Evolutionary conservation across 2,329 filamentous ascomycete genomes (phyloP).

Genomic region (Colletotrichum magnum): DNA sequence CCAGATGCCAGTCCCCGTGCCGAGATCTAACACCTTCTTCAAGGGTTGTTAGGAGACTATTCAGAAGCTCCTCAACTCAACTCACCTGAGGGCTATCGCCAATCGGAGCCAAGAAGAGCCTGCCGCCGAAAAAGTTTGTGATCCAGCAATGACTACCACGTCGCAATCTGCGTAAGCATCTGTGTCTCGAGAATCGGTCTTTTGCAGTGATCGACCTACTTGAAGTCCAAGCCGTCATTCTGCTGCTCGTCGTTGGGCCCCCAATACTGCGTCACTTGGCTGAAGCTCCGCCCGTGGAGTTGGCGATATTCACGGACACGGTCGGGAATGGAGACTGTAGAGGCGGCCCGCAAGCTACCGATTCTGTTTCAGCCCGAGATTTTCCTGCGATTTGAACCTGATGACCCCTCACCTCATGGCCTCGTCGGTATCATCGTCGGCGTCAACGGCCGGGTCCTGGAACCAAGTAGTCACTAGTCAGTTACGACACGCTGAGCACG

Average conservation of each 20-base stretch:
- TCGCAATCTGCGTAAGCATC: neutral
- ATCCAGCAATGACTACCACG: neutral
- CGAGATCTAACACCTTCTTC: slow-evolving; percentile 52
- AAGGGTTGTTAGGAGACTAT: neutral
- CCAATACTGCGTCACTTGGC: slow-evolving; percentile 45
- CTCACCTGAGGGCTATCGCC: slow-evolving; percentile 44
- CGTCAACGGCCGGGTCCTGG: neutral
- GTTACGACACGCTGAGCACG: neutral
- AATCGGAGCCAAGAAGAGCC: slow-evolving; percentile 55
- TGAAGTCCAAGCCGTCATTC: slow-evolving; percentile 37
- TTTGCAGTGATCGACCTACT: neutral
- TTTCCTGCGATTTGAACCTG: neutral
- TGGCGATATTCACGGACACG: slow-evolving; percentile 50
- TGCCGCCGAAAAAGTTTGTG: slow-evolving; percentile 47
- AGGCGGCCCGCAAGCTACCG: slow-evolving; percentile 20
- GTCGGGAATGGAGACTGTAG: slow-evolving; percentile 49
- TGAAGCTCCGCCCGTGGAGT: slow-evolving; percentile 49
- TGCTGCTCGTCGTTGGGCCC: slow-evolving; percentile 42
- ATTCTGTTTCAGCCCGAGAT: neutral
- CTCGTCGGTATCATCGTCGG: neutral
- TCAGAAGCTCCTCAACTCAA: neutral
- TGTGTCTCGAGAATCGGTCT: neutral
- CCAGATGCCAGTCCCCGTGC: slow-evolving; percentile 69
- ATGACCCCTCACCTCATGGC: neutral
- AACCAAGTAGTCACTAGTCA: neutral